phyloP scores from a whole-genome alignment of 2,329 filamentous ascomycete species.

The Elsinoe perseae region DNA sequence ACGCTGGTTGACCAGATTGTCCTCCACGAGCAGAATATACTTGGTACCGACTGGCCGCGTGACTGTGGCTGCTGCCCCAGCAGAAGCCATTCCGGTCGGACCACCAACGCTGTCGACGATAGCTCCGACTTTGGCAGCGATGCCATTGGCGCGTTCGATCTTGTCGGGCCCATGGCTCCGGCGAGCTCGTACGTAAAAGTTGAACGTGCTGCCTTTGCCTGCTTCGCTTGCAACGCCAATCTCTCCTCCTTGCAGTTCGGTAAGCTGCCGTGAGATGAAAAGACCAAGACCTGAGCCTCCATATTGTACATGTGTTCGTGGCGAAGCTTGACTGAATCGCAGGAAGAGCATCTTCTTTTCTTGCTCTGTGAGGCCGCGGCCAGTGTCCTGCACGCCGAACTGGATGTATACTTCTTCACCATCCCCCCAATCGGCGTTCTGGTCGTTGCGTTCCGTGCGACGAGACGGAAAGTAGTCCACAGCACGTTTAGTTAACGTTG shows the following conservation, averaged over 20 bases:
- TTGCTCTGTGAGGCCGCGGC: slow-evolving; percentile 61
- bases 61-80: background rate
- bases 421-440: slow-evolving; percentile 59
- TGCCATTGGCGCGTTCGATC: slow-evolving; percentile 18
- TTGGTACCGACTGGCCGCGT: slow-evolving; percentile 1
- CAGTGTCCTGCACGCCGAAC: slow-evolving; percentile 70
- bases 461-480: slow-evolving; percentile 58
- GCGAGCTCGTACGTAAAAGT: slow-evolving; percentile 65
- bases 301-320: slow-evolving; percentile 68
- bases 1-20: slow-evolving; percentile 42
- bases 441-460: slow-evolving; percentile 39
- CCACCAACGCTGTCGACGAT: slow-evolving; percentile 9
- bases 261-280: slow-evolving; percentile 72
- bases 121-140: slow-evolving; percentile 11
- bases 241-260: slow-evolving; percentile 70
- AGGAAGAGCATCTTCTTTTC: slow-evolving; percentile 71
- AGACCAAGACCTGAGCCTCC: slow-evolving; percentile 71
- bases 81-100: background rate
- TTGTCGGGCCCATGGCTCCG: slow-evolving; percentile 39
- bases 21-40: slow-evolving; percentile 37
- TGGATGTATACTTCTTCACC: slow-evolving; percentile 60
- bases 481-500: slow-evolving; percentile 32
- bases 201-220: slow-evolving; percentile 65
- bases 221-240: slow-evolving; percentile 64
- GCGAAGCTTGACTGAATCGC: slow-evolving; percentile 69